phyloP scores from a whole-genome alignment of 2,329 filamentous ascomycete genomes.

The Drechmeria coniospora region DNA sequence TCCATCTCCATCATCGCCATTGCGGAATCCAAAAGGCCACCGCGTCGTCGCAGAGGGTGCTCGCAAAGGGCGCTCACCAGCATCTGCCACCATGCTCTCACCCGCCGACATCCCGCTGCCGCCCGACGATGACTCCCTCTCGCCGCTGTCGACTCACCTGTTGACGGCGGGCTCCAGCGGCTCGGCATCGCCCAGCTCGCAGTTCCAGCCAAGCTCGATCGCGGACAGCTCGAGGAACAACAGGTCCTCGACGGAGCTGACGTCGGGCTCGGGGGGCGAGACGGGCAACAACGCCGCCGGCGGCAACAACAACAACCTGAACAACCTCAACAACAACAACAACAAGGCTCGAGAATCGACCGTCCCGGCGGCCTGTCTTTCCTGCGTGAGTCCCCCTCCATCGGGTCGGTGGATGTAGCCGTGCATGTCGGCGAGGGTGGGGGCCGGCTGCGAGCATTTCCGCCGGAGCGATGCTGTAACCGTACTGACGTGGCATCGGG shows the following conservation, averaged over 20 bases:
- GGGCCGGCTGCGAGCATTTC: too few relatives aligned
- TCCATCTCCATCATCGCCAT: too few relatives aligned
- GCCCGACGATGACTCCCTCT: not conserved
- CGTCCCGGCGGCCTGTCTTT: constrained; percentile 37
- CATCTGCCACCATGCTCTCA: not conserved
- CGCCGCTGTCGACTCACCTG: not conserved
- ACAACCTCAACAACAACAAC: constrained; percentile 2
- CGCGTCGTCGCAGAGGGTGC: too few relatives aligned
- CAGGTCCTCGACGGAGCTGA: too few relatives aligned
- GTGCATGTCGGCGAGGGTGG: too few relatives aligned
- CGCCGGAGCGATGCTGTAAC: too few relatives aligned
- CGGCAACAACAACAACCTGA: constrained; percentile 1
- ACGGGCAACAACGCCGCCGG: not conserved
- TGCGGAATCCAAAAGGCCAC: too few relatives aligned
- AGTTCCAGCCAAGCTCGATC: not conserved
- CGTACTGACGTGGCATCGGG: constrained; percentile 1
- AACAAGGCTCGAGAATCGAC: constrained; percentile 14
- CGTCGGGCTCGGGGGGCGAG: not conserved
- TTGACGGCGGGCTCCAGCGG: not conserved
- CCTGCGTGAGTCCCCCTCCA: constrained; percentile 29
- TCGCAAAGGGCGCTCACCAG: too few relatives aligned
- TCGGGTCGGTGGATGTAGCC: too few relatives aligned
- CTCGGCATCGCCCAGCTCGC: not conserved
- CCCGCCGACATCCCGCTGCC: not conserved
- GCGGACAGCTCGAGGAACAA: not conserved